Base-by-base conservation (phyloP, 164 flowering plant genomes). In the Tinospora cordifolia region DNA sequence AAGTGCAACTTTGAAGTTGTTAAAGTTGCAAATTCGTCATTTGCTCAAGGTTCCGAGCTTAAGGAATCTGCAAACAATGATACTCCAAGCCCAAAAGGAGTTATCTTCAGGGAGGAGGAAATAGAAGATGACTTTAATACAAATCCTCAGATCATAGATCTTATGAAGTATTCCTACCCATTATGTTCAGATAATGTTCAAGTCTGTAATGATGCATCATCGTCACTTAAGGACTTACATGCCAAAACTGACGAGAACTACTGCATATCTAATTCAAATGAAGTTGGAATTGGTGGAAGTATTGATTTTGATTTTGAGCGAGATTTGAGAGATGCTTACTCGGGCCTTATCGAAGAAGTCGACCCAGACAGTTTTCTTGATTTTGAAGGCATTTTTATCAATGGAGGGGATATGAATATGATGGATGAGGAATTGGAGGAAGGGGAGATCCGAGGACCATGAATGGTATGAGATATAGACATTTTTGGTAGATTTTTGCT, bases 331-430 rank as follows among this genome's bases (percentile, higher is more conserved):
- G 90, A 87, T 74, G 79, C 82, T 39, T 88, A 84, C 75, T 83
- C 92, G 9, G 79, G 83, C 46, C 73, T 86, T 27, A 71, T 86
- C 54, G 82, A 77, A 47, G 75, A 85, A 36, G 68, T 77, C 3
- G 85, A 88, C 75, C 86, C 88, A 5, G 94, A 85, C 71, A 90
- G 81, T 67, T 89, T 83, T 72, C 83, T 90, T 67, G 82, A 87
- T 74, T 77, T 80, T 30, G 88, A 83, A 14, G 82, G 79, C 49
- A 83, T 69, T 17, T 80, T 81, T 73, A 59, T 47, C 9, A 70
- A 72, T 6, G 79, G 79, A 65, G 76, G 15, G 8, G 80, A 9
- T 24, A 71, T 66, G 3, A 39, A 9, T 24, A 71, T 66, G 3
- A 39, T 8, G 58, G 87, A 67, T 26, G 86, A 84, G 62, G 91